Base-by-base conservation (phyloP, 305 asterid species). In the Solanum hybrid region DNA sequence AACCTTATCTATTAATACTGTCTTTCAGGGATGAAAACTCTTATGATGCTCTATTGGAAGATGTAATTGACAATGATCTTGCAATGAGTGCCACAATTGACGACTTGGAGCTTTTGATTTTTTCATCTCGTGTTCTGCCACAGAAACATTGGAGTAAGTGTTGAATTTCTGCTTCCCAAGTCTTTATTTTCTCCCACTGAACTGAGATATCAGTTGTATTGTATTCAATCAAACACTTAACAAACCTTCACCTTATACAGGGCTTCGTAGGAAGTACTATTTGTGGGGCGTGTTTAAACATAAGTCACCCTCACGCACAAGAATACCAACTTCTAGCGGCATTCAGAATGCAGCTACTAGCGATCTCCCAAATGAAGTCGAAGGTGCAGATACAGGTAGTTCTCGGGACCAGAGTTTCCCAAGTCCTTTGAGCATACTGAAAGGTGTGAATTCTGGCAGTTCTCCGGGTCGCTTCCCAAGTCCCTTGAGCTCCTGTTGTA, bases 211-310 rank as follows among this genome's bases (percentile, higher is more conserved):
- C 75, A 56, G 76, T 31, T 31, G n/a, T 56, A 56, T 19, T 31
- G 45, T 22, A 56, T 51, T 51, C 76, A 31, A 31, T 32, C 76
- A 85, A 27, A 82, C 75, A 19, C 87, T 56, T 31, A 6, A 31
- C 35, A 31, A 56, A 56, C 17, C 87, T 85, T 56, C 31, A 51
- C 10, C 71, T 73, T 89, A 60, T 60, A 78, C 93, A 94, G 97
- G 94, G 91, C 87, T 93, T 76, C 91, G 84, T 24, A 93, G 95
- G 72, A 94, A 92, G 89, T 92, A 84, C 90, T 94, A 94, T 89
- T 51, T 93, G 27, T 94, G 97, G 97, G 95, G 97, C 31, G 92
- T 93, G 88, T 94, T 95, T 86, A 92, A 88, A 90, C 92, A 10
- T 2, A 84, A 15, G 37, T 32, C 2, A 4, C 17, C 5, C 56